Conservation (phyloP, 495 filamentous ascomycete genomes). For the Annulohypoxylon bovei region DNA sequence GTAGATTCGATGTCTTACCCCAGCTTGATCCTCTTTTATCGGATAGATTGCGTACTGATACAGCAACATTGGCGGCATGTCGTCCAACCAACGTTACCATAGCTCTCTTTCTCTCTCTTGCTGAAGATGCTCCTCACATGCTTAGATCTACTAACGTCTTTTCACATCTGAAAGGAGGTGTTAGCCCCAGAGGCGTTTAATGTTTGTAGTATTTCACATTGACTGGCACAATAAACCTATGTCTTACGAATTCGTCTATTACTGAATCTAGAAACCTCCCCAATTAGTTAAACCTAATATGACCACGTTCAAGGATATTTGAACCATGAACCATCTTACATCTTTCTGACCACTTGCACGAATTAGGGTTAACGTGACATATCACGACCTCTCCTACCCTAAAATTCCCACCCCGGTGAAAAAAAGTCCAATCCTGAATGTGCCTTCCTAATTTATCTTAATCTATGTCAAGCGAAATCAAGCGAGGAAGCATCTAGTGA, state of each 20-base stretch:
- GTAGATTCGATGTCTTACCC: conserved; percentile 25
- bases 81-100: conserved; percentile 26
- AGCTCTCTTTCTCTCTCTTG: neutral
- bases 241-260: neutral
- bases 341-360: neutral
- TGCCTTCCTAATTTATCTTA: conserved; percentile 27
- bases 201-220: neutral
- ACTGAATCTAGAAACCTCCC: neutral
- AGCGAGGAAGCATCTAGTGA: neutral
- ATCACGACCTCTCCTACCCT: neutral
- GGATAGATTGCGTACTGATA: conserved; percentile 15
- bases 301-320: conserved; percentile 2
- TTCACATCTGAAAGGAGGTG: neutral
- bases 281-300: conserved; percentile 5
- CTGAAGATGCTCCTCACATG: conserved; percentile 9
- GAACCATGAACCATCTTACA: neutral
- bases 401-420: neutral
- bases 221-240: conserved; percentile 1
- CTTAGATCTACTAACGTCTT: neutral
- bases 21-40: conserved; percentile 18
- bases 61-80: conserved; percentile 10
- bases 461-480: neutral
- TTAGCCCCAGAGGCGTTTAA: neutral
- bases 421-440: neutral
- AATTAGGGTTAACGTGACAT: conserved; percentile 8